Evolutionary conservation across 441 rosid genomes (phyloP), one percentile per base, ranked within the genome.

Genomic region (Gossypium schwendimanii): DNA sequence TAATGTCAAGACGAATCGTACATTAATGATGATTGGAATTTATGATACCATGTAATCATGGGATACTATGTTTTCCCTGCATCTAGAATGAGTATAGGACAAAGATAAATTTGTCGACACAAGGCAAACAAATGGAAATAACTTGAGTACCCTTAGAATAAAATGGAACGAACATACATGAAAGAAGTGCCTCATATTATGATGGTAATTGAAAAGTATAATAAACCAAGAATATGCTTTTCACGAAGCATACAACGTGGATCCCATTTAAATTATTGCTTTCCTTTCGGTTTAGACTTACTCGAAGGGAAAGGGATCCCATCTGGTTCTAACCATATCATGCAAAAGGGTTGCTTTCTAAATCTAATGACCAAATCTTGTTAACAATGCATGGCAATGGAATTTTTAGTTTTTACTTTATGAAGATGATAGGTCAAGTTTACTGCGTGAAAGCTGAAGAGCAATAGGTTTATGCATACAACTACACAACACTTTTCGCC

Each of bases 221-320:
- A 17, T 47, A 45, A 33, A 8, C 14, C 41, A 12, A 23, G 18
- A 14, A 44, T 6, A 21, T 21, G 59, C 44, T 63, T 41, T 4
- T 36, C 55, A 45, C 4, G 15, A 47, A 41, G 50, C 39, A 7
- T 50, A 61, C 62, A 33, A 14, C 15, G 12, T 36, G 73, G 73
- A 61, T 50, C 47, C 4, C 59, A 54, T 0, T 4, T 50, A 39
- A 49, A 69, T 65, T 36, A 59, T 72, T 52, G 44, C 10, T 8
- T 7, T 59, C 72, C 82, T 81, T 81, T 84, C 78, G 79, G 87
- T 70, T 63, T 47, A 72, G 74, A 61, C 41, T 15, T 31, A 4
- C 47, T 36, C n/a, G 18, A 9, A 63, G 15, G n/a, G 3, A 63
- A 9, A 63, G 15, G n/a, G 3, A 63, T 63, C 63, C 18, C 6